phyloP scores from a whole-genome alignment of 768 basidiomycete species.

The Chlorophyllum brunneum region DNA sequence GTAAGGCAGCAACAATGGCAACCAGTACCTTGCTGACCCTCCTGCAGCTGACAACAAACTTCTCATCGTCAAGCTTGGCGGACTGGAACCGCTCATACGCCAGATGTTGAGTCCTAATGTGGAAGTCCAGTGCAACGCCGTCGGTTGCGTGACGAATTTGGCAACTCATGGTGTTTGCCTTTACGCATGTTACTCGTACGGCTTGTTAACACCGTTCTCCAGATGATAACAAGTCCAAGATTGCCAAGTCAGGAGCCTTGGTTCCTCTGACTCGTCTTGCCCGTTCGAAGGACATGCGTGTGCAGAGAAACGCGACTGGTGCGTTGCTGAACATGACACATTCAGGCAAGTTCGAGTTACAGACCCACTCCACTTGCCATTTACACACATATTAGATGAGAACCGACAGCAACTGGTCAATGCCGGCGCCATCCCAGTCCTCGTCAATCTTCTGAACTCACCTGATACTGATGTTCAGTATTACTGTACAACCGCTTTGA shows the following conservation, averaged over 20 bases:
- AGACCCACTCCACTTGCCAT: slow-evolving; percentile 1
- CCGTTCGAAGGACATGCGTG: slow-evolving; percentile 98
- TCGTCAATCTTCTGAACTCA: slow-evolving; percentile 90
- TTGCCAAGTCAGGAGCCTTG: slow-evolving; percentile 98
- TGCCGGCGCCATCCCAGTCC: slow-evolving; percentile 96
- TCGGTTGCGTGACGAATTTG: slow-evolving; percentile 97
- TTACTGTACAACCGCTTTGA: slow-evolving; percentile 97
- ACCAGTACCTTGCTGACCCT: background rate
- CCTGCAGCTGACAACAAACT: slow-evolving; percentile 93
- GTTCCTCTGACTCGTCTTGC: slow-evolving; percentile 95
- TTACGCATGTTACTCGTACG: slow-evolving; percentile 3
- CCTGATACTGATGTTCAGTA: slow-evolving; percentile 99
- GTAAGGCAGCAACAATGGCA: slow-evolving; percentile 45
- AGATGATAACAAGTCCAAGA: slow-evolving; percentile 99
- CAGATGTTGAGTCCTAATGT: slow-evolving; percentile 99
- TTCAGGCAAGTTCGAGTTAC: slow-evolving; percentile 58
- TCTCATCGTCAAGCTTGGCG: slow-evolving; percentile 96
- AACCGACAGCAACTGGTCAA: slow-evolving; percentile 98
- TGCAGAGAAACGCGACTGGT: slow-evolving; percentile 97
- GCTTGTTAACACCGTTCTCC: slow-evolving; percentile 2
- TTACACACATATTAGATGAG: slow-evolving; percentile 62
- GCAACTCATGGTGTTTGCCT: slow-evolving; percentile 85
- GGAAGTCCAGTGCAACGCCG: slow-evolving; percentile 99
- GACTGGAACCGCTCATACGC: slow-evolving; percentile 94
- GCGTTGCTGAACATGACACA: slow-evolving; percentile 99